Percentiles rank a stretch among this genome's conserved stretches.
Evolutionary conservation across 2,329 filamentous ascomycete species (phyloP).

Genomic region (Fusarium chuoi): DNA sequence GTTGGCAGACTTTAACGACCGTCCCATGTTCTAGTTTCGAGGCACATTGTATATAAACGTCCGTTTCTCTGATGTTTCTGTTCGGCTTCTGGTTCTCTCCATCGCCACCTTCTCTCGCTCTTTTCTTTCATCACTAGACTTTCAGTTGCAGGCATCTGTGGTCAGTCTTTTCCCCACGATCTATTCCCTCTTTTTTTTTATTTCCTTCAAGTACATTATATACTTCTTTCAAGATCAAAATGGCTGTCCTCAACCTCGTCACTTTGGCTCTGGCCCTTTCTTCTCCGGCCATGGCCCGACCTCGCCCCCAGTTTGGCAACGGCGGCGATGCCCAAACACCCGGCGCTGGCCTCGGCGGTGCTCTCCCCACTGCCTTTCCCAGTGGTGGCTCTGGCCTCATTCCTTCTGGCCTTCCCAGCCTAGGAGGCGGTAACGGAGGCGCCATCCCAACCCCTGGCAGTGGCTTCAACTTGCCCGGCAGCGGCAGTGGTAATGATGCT

Average conservation of each 20-base stretch:
- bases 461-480: not conserved
- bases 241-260: constrained; percentile 43
- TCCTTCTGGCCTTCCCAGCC: constrained; percentile 3
- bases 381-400: constrained; percentile 15
- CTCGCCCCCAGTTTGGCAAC: constrained; percentile 26
- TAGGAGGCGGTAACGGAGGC: not conserved
- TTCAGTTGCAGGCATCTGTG: constrained; percentile 46
- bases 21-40: constrained; percentile 10
- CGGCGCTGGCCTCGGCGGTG: constrained; percentile 23
- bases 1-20: constrained; percentile 7
- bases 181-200: constrained; percentile 24
- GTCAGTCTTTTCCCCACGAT: constrained; percentile 35
- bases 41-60: constrained; percentile 33
- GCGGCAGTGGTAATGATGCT: not conserved
- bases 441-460: constrained; percentile 1
- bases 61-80: constrained; percentile 8
- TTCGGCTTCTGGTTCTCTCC: constrained; percentile 26
- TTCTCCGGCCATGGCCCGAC: constrained; percentile 33
- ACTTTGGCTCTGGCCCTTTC: constrained; percentile 43
- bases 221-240: constrained; percentile 28
- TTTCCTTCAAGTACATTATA: constrained; percentile 7
- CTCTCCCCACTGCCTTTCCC: constrained; percentile 7
- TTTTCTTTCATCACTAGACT: constrained; percentile 39
- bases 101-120: constrained; percentile 37
- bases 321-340: constrained; percentile 18